Percentiles rank a stretch among this genome's conserved stretches.
Evolutionary conservation across 306 rosid species (phyloP).

Genomic region (Malus sieversii): DNA sequence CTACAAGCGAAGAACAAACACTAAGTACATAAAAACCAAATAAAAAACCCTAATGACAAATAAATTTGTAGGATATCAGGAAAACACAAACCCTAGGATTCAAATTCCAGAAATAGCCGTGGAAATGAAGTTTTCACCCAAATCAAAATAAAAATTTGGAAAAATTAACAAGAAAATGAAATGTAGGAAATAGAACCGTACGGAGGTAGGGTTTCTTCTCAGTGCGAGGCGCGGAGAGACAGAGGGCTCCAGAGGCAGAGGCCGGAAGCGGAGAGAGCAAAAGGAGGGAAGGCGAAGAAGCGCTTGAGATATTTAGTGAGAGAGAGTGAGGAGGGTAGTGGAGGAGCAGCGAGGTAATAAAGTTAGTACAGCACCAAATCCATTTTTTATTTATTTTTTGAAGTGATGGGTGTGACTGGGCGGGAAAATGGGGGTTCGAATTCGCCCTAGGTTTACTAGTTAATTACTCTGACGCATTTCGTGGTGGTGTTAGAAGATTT

Average conservation of each 20-base stretch:
- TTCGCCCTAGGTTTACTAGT: conserved; percentile 1
- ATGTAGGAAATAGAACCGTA: background rate
- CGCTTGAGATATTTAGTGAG: background rate
- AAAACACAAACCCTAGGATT: conserved; percentile 8
- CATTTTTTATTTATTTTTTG: background rate
- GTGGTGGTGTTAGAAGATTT: background rate
- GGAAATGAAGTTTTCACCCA: background rate
- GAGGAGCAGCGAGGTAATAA: conserved; percentile 2
- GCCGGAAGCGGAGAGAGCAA: background rate
- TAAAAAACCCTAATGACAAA: background rate
- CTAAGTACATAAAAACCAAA: background rate
- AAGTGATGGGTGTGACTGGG: conserved; percentile 21
- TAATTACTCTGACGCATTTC: conserved; percentile 24
- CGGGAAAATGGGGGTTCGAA: conserved; percentile 40
- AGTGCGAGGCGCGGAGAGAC: conserved; percentile 1
- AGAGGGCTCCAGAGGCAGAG: background rate
- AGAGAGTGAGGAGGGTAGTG: background rate
- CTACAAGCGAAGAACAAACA: conserved; percentile 13
- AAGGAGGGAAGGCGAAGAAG: conserved; percentile 13
- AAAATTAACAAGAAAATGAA: background rate
- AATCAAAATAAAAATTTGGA: background rate
- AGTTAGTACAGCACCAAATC: background rate
- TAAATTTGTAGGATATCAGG: background rate
- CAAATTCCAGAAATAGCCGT: background rate
- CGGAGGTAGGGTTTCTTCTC: background rate